Evolutionary conservation across 768 basidiomycete genomes (phyloP).

Genomic region (Tremella yokohamensis): DNA sequence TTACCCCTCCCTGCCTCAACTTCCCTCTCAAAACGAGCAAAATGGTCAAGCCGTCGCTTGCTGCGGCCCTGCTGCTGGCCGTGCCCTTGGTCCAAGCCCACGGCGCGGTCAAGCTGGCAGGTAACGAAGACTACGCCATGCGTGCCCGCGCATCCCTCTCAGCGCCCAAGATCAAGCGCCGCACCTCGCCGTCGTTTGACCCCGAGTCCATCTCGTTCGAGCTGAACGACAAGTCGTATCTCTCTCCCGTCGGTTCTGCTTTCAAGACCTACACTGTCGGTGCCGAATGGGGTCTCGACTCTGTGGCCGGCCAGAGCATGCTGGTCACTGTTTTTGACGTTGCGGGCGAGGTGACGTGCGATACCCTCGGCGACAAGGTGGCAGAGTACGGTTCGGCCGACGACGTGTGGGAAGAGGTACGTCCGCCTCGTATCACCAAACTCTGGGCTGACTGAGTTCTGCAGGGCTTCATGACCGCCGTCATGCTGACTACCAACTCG

Average conservation of each 20-base stretch:
- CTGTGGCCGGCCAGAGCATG: conserved; percentile 10
- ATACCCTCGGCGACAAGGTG: conserved; percentile 25
- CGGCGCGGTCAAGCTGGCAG: too few species aligned
- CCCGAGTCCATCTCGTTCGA: too few species aligned
- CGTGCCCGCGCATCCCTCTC: too few species aligned
- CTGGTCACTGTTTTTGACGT: conserved; percentile 34
- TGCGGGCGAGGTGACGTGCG: conserved; percentile 31
- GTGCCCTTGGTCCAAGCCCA: too few species aligned
- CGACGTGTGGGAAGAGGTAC: conserved; percentile 41
- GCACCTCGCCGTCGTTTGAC: too few species aligned
- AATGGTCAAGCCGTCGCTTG: too few species aligned
- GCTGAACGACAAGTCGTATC: conserved; percentile 18
- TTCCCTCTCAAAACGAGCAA: too few species aligned
- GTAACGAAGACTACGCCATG: too few species aligned
- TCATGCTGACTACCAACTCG: conserved; percentile 9
- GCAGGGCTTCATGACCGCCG: conserved; percentile 25
- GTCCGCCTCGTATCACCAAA: background rate
- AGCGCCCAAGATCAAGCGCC: too few species aligned
- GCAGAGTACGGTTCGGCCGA: conserved; percentile 18
- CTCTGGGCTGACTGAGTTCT: background rate
- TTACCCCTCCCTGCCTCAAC: too few species aligned
- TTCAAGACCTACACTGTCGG: conserved; percentile 21
- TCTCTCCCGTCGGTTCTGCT: conserved; percentile 22
- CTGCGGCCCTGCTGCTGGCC: too few species aligned
- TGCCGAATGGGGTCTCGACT: conserved; percentile 14